Conservation (phyloP, 164 flowering plant species). For the Euptelea pleiosperma region DNA sequence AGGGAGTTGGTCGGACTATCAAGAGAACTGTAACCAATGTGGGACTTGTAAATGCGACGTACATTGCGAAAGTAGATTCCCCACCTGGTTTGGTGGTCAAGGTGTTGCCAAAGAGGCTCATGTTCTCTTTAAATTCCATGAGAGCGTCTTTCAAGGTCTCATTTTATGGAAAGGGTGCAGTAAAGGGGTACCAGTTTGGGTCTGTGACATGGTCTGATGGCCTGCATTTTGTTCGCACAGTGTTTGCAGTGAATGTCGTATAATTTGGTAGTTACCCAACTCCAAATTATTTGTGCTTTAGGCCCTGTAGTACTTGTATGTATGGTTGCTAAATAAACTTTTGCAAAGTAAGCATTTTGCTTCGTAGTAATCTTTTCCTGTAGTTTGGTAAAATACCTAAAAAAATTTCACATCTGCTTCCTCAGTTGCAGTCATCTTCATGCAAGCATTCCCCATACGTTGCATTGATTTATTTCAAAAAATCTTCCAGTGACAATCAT, state of each 20-base stretch:
- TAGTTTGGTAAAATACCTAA: too few relatives aligned
- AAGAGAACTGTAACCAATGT: slow-evolving; percentile 61
- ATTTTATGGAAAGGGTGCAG: slow-evolving; percentile 45
- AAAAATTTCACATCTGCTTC: too few relatives aligned
- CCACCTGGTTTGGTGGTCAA: slow-evolving; percentile 44
- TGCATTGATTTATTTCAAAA: too few relatives aligned
- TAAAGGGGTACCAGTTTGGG: slow-evolving; percentile 59
- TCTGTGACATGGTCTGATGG: slow-evolving; percentile 62
- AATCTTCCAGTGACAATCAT: too few relatives aligned
- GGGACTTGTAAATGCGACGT: slow-evolving; percentile 47
- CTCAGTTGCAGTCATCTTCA: too few relatives aligned
- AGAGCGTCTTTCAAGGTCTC: slow-evolving; percentile 42
- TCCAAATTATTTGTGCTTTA: too few relatives aligned
- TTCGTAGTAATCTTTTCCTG: too few relatives aligned
- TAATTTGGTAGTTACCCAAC: too few relatives aligned
- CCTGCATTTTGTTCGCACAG: slow-evolving; percentile 45
- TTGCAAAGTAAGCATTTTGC: too few relatives aligned
- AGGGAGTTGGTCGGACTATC: slow-evolving; percentile 18
- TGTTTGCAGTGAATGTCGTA: slow-evolving; percentile 62
- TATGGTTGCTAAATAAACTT: too few relatives aligned
- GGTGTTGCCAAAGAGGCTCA: slow-evolving; percentile 48
- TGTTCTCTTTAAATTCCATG: slow-evolving; percentile 23
- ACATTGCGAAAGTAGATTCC: slow-evolving; percentile 36
- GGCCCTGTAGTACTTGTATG: too few relatives aligned
- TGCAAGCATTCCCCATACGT: too few relatives aligned